Percentiles rank a stretch among this genome's conserved stretches.
Conservation (phyloP, 768 basidiomycete species). For the Rhizopogon vinicolor region DNA sequence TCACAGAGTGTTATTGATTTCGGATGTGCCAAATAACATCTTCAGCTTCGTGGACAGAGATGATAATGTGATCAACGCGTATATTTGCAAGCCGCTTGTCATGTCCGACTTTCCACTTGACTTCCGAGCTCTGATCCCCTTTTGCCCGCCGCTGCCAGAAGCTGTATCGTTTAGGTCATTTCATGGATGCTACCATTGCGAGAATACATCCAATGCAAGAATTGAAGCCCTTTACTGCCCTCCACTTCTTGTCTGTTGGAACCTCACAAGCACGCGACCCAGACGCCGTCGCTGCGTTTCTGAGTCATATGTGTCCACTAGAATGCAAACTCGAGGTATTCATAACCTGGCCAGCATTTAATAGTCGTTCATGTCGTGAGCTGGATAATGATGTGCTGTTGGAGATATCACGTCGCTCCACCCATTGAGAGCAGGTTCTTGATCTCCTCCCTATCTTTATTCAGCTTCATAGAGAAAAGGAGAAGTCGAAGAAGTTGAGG, state of each 20-base stretch:
- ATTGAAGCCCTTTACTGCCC: constrained; percentile 16
- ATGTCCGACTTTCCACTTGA: constrained; percentile 22
- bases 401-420: constrained; percentile 18
- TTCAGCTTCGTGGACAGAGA: constrained; percentile 41
- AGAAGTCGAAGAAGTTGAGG: constrained; percentile 44
- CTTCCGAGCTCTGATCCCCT: constrained; percentile 34
- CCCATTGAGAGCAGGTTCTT: constrained; percentile 31
- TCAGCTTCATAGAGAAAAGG: constrained; percentile 33
- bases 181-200: too few relatives aligned
- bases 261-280: constrained; percentile 43
- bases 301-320: constrained; percentile 48
- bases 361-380: constrained; percentile 6
- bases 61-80: constrained; percentile 41
- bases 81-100: constrained; percentile 49
- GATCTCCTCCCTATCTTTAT: constrained; percentile 35
- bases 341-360: constrained; percentile 40
- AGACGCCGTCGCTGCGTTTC: constrained; percentile 45
- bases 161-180: too few relatives aligned
- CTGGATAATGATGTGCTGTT: constrained; percentile 5
- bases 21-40: constrained; percentile 26
- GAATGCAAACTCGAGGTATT: constrained; percentile 39
- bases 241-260: constrained; percentile 38
- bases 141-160: constrained; percentile 26
- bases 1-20: too few relatives aligned
- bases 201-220: constrained; percentile 8